Base-by-base conservation (phyloP, 805 yeast genomes). In the Starmerella tilneyi region DNA sequence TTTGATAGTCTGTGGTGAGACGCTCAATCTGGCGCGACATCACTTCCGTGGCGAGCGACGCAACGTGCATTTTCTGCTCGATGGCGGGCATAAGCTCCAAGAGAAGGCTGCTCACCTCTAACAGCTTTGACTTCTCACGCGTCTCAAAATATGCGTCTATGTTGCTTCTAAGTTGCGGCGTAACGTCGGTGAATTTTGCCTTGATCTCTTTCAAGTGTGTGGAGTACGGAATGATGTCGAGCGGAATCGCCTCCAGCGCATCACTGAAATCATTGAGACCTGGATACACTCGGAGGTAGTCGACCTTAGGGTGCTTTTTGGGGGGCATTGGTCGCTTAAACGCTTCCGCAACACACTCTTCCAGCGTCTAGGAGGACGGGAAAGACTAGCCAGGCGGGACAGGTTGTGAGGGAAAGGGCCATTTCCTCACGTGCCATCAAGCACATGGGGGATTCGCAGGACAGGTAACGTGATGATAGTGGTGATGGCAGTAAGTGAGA, bases 1-100 rank as follows among this genome's bases (percentile, higher is more conserved):
- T 68, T 39, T 81, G 82, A 66, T 76, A 88, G 58, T 84, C 94
- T 54, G 81, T 76, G 59, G 88, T 83, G 52, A 92, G 71, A 42
- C 96, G 70, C 42, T 70, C 72, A 45, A 84, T 65, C 57, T 84
- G 82, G 47, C 79, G 76, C 24, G 71, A 66, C 37, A 86, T 72
- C 11, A 79, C 72, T 55, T 88, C 96, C 24, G 84, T 73, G 19
- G 96, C 96, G 31, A 84, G 79, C 1, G 89, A 80, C 4, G 96
- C 89, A 33, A 92, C 96, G 62, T 89, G 96, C 94, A 92, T 85
- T 64, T 92, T 92, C 61, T 92, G 96, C 60, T 89, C 97, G 45
- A 89, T 65, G 50, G 95, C 84, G 0, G 97, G 96, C 68, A 89
- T 77, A 45, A 89, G 70, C 47, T 84, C 94, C 51, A 70, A 68